These are phyloP conservation scores for Heterobasidion parviporum DNA, from an alignment of 1,284 basidiomycete species.

Conservation along the genomic window DNA sequence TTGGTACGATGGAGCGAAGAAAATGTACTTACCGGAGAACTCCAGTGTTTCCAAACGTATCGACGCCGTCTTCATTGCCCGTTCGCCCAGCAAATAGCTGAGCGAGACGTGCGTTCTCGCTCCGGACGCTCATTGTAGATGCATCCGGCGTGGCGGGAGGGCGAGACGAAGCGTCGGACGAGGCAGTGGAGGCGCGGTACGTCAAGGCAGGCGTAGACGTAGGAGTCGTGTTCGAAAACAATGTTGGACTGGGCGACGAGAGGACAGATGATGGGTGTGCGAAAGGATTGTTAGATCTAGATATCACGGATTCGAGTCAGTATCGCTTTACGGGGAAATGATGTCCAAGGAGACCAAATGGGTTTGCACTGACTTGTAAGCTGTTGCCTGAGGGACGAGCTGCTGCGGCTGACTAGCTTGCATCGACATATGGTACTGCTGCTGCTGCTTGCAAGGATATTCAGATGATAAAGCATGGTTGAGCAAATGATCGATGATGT, in stretches of 20 bases:
- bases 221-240: slow-evolving; percentile 19
- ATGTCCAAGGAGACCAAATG: neutral
- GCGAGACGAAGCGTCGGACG: slow-evolving; percentile 23
- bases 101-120: slow-evolving; percentile 45
- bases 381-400: slow-evolving; percentile 53
- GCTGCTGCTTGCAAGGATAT: slow-evolving; percentile 49
- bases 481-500: slow-evolving; percentile 2
- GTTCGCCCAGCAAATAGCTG: slow-evolving; percentile 13
- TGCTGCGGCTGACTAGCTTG: slow-evolving; percentile 22
- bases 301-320: neutral
- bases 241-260: slow-evolving; percentile 1
- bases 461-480: slow-evolving; percentile 50
- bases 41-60: slow-evolving; percentile 26
- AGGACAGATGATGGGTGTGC: slow-evolving; percentile 25
- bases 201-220: slow-evolving; percentile 27
- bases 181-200: slow-evolving; percentile 12
- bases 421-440: slow-evolving; percentile 43
- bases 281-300: slow-evolving; percentile 92
- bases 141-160: slow-evolving; percentile 17
- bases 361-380: slow-evolving; percentile 41
- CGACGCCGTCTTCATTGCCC: slow-evolving; percentile 20
- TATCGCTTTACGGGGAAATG: neutral
- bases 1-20: neutral
- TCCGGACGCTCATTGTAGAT: slow-evolving; percentile 28
- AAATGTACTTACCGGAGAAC: slow-evolving; percentile 9